Evolutionary conservation across 805 yeast genomes (phyloP).

Genomic region (Kuraishia hungarica): DNA sequence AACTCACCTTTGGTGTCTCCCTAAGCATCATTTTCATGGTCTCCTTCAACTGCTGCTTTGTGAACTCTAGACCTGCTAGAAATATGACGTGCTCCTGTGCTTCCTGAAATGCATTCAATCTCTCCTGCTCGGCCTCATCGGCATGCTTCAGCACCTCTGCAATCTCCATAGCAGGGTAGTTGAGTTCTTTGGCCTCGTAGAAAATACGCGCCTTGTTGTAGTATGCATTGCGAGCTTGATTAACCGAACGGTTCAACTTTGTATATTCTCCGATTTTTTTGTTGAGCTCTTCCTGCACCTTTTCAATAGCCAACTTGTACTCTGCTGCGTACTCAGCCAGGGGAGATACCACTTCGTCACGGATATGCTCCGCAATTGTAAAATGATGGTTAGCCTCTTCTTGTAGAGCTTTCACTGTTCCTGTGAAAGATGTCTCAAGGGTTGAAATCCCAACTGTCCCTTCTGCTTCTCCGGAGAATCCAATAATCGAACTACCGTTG

Average conservation of each 20-base stretch:
- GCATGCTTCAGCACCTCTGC: conserved; percentile 4
- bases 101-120: conserved; percentile 19
- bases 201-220: neutral
- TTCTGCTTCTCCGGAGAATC: neutral
- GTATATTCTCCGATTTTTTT: neutral
- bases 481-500: neutral
- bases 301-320: neutral
- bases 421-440: neutral
- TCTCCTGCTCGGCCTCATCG: conserved; percentile 1
- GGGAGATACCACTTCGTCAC: neutral
- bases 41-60: conserved; percentile 23
- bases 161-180: neutral
- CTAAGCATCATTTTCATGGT: conserved; percentile 33
- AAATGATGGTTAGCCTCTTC: neutral
- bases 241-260: neutral
- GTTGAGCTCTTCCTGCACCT: neutral
- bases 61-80: neutral
- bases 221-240: neutral
- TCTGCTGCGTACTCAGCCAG: neutral
- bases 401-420: neutral
- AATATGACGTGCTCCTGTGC: conserved; percentile 15
- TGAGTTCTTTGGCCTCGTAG: neutral
- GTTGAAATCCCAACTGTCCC: neutral
- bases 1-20: conserved; percentile 35
- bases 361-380: neutral